Conservation (phyloP, 2,329 filamentous ascomycete species). For the Botrytis squamosa region DNA sequence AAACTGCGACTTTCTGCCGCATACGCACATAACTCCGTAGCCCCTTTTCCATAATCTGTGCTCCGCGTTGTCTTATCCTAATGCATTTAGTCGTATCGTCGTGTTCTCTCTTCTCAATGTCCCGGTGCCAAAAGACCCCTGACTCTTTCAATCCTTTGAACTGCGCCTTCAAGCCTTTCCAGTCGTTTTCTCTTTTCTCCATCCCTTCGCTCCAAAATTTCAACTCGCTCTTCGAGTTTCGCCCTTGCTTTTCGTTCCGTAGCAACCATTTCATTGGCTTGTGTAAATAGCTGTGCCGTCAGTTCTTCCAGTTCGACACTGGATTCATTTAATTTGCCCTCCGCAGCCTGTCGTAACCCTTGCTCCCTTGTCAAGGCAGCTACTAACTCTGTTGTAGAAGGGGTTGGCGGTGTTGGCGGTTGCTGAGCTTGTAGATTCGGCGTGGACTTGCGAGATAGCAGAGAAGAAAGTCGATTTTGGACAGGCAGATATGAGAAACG, state of each 20-base stretch:
- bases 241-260: slow-evolving; percentile 69
- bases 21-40: slow-evolving; percentile 30
- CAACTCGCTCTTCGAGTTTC: slow-evolving; percentile 68
- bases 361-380: slow-evolving; percentile 66
- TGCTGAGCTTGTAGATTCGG: slow-evolving; percentile 40
- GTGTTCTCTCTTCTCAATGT: slow-evolving; percentile 26
- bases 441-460: slow-evolving; percentile 51
- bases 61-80: slow-evolving; percentile 15
- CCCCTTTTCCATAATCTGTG: slow-evolving; percentile 22
- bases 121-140: slow-evolving; percentile 53
- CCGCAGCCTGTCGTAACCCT: slow-evolving; percentile 64
- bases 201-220: slow-evolving; percentile 67
- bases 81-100: slow-evolving; percentile 9
- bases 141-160: slow-evolving; percentile 69
- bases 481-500: slow-evolving; percentile 36
- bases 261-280: slow-evolving; percentile 87
- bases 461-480: slow-evolving; percentile 43
- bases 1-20: slow-evolving; percentile 17
- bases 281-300: slow-evolving; percentile 71
- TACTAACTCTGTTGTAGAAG: slow-evolving; percentile 51
- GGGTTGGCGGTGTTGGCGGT: slow-evolving; percentile 28
- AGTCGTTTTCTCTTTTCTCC: slow-evolving; percentile 66
- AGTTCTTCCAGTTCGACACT: slow-evolving; percentile 76
- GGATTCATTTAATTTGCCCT: slow-evolving; percentile 64
- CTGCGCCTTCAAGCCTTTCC: slow-evolving; percentile 68